These are phyloP conservation scores for Circinella minor DNA, from an alignment of 371 early-diverging fungal species.

Conservation along the genomic window DNA sequence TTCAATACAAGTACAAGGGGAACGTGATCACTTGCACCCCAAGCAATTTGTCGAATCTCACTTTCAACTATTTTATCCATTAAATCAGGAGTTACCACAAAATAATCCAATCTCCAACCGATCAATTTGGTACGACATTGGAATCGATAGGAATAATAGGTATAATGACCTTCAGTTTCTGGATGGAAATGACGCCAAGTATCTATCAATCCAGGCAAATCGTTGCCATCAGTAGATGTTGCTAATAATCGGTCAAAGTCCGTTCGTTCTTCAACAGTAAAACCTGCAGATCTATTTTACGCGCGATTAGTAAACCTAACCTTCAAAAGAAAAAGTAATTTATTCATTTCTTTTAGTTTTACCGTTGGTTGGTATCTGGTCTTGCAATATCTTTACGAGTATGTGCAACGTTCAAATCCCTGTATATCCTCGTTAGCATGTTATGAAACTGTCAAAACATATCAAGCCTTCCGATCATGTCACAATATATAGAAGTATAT, in stretches of 20 bases:
- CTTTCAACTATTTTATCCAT: slow-evolving; percentile 66
- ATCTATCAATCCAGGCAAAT: slow-evolving; percentile 68
- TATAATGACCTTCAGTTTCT: slow-evolving; percentile 69
- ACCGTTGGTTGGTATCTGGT: slow-evolving; percentile 77
- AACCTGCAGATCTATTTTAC: slow-evolving; percentile 73
- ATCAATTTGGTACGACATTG: slow-evolving; percentile 72
- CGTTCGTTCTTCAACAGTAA: slow-evolving; percentile 83
- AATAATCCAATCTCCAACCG: slow-evolving; percentile 93
- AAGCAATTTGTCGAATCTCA: slow-evolving; percentile 77
- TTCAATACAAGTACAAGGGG: slow-evolving; percentile 21
- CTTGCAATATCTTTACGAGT: slow-evolving; percentile 79
- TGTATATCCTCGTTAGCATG: not conserved
- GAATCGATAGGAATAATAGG: slow-evolving; percentile 84
- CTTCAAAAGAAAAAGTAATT: not conserved
- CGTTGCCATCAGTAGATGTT: slow-evolving; percentile 35
- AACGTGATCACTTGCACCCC: slow-evolving; percentile 91
- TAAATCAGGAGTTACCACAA: slow-evolving; percentile 71
- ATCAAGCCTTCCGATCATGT: too few relatives aligned
- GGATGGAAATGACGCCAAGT: slow-evolving; percentile 81
- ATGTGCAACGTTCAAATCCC: slow-evolving; percentile 91
- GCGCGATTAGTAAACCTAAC: too few relatives aligned
- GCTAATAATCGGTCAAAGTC: slow-evolving; percentile 71
- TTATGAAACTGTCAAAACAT: too few relatives aligned
- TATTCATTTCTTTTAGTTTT: slow-evolving; percentile 7
- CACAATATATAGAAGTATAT: not conserved